Evolutionary conservation across 495 filamentous ascomycete species (phyloP).

Genomic region (Opeltia flavorubescens): DNA sequence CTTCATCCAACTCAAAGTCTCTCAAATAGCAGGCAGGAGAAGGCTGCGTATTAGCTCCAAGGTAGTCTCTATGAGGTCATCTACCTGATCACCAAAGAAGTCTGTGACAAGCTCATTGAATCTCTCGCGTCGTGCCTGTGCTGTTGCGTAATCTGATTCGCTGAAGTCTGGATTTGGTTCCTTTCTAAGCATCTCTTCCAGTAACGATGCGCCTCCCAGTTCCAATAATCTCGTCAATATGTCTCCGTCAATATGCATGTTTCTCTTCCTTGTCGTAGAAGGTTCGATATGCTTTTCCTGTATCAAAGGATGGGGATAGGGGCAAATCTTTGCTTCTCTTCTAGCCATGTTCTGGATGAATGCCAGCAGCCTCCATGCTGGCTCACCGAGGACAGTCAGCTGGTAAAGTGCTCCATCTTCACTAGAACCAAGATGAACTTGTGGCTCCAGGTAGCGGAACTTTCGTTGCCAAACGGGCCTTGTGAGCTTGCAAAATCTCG

Average conservation of each 20-base stretch:
- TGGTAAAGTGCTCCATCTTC: constrained; percentile 52
- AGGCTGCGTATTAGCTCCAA: constrained; percentile 22
- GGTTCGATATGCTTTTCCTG: constrained; percentile 18
- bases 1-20: too few species aligned
- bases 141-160: constrained; percentile 8
- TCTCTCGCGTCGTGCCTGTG: constrained; percentile 10
- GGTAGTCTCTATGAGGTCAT: constrained; percentile 15
- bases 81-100: constrained; percentile 15
- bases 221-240: constrained; percentile 41
- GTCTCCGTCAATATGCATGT: constrained; percentile 57
- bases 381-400: constrained; percentile 38
- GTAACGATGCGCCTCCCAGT: constrained; percentile 30
- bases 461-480: constrained; percentile 29
- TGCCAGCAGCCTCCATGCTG: constrained; percentile 44
- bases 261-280: constrained; percentile 17
- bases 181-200: constrained; percentile 22
- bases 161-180: constrained; percentile 12
- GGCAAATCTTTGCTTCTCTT: constrained; percentile 25
- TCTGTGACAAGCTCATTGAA: constrained; percentile 19
- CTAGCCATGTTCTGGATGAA: constrained; percentile 48
- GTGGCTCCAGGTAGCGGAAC: constrained; percentile 4
- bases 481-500: constrained; percentile 29
- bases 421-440: constrained; percentile 44
- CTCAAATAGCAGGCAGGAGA: constrained; percentile 12
- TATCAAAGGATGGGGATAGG: constrained; percentile 19